Evolutionary conservation across 2,329 filamentous ascomycete genomes (phyloP), one percentile per base, ranked within the genome.

Genomic region (Torrubiella hemipterigena): DNA sequence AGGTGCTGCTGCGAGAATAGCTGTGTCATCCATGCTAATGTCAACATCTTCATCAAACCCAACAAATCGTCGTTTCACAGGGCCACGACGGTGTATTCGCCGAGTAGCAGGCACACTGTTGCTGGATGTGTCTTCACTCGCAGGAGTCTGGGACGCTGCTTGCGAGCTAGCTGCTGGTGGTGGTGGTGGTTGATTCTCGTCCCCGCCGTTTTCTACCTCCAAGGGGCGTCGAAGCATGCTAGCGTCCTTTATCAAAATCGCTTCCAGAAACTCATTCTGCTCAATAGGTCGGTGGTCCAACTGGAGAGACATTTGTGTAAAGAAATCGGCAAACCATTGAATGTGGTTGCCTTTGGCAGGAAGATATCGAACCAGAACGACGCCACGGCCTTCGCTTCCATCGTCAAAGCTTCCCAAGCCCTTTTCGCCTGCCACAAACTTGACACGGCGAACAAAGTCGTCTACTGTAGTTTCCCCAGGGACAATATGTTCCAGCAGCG

Each of bases 211-310:
- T 23, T 57, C 56, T 8, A 71, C 56, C 40, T 79, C 67, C 3
- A 93, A 66, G 6, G 77, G 69, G 22, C 76, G 71, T 35, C 82
- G 76, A 14, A 96, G 62, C 26, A 71, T 67, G 36, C 69, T 73
- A 6, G 84, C 73, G 55, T 96, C 79, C 30, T 80, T 81, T n/a
- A 65, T 75, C 17, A 96, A 58, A 27, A 98, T 91, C 2, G 82
- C 82, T 51, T 94, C 85, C 3, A 98, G 65, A 39, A 98, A 93
- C 44, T 95, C 87, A 35, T 81, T 86, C 48, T 95, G 86, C 43
- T 89, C 77, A 32, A 95, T 78, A 3, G 86, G 77, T 4, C 85
- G 74, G 50, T 93, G 86, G 38, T 86, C 79, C 10, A 93, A 67
- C 27, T 73, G 65, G 14, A 78, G 51, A 3, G 86, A 81, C 12